phyloP scores from a whole-genome alignment of 1,284 basidiomycete species.

The Ustilago cynodontis region DNA sequence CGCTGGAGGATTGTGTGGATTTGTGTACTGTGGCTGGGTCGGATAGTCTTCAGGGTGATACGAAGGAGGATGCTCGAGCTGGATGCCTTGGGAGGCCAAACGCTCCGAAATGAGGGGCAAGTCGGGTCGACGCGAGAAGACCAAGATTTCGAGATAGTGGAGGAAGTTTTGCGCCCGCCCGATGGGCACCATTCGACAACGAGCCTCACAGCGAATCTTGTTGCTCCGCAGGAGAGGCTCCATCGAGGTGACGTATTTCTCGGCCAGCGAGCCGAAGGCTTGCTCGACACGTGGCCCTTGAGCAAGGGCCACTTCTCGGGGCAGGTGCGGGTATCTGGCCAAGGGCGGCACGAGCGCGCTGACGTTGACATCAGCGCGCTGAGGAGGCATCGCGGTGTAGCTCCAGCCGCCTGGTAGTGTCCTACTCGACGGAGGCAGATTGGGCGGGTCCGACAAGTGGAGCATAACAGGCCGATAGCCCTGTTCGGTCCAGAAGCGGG shows the following conservation, averaged over 20 bases:
- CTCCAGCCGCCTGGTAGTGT: slow-evolving; percentile 34
- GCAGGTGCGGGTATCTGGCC: slow-evolving; percentile 17
- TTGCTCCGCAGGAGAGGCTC: slow-evolving; percentile 42
- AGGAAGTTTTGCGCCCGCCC: slow-evolving; percentile 71
- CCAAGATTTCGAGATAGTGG: slow-evolving; percentile 83
- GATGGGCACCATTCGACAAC: slow-evolving; percentile 47
- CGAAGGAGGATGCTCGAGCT: slow-evolving; percentile 81
- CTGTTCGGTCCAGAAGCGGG: slow-evolving; percentile 56
- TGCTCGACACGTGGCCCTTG: slow-evolving; percentile 4
- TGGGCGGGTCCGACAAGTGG: slow-evolving; percentile 25
- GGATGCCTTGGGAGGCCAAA: slow-evolving; percentile 78
- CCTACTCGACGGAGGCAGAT: slow-evolving; percentile 9
- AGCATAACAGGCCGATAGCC: slow-evolving; percentile 61
- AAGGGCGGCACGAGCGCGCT: slow-evolving; percentile 42
- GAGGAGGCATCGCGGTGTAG: slow-evolving; percentile 12
- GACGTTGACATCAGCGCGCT: slow-evolving; percentile 52
- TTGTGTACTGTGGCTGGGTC: slow-evolving; percentile 79
- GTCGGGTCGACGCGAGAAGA: slow-evolving; percentile 92
- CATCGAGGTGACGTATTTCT: slow-evolving; percentile 48
- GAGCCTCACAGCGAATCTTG: slow-evolving; percentile 54
- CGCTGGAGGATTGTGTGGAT: slow-evolving; percentile 77
- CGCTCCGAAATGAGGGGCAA: slow-evolving; percentile 82
- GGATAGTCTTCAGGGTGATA: slow-evolving; percentile 76
- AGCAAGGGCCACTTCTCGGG: slow-evolving; percentile 22
- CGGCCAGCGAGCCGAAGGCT: slow-evolving; percentile 54